phyloP scores from a whole-genome alignment of 257 asterid species.

The Solanum piurae region DNA sequence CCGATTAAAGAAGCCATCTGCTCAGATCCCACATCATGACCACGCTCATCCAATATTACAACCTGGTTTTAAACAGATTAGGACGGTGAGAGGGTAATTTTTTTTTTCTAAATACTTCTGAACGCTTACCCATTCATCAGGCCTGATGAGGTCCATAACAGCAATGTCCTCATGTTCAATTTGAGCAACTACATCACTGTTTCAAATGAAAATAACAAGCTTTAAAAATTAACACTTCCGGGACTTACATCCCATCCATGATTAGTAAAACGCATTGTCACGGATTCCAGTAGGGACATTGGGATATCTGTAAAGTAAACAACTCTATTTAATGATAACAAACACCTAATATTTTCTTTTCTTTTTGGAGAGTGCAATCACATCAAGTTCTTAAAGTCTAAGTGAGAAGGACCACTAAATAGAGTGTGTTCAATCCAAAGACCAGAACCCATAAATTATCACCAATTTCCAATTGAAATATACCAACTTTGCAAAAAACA shows the following conservation, averaged over 20 bases:
- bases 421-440: neutral
- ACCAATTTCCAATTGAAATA: neutral
- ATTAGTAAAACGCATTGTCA: neutral
- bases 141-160: slow-evolving; percentile 41
- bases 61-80: slow-evolving; percentile 35
- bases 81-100: neutral
- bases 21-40: slow-evolving; percentile 47
- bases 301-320: neutral
- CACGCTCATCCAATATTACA: slow-evolving; percentile 72
- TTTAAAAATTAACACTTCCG: no score
- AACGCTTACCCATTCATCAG: slow-evolving; percentile 63
- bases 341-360: neutral
- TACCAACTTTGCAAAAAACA: neutral
- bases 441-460: neutral
- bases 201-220: neutral
- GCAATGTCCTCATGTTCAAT: slow-evolving; percentile 72
- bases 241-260: neutral
- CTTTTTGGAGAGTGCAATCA: neutral
- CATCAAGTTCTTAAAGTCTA: neutral
- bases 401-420: neutral
- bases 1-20: slow-evolving; percentile 72
- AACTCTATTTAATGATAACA: neutral
- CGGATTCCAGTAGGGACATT: neutral
- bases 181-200: slow-evolving; percentile 61
- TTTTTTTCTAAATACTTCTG: neutral